phyloP scores from a whole-genome alignment of 2,329 filamentous ascomycete species.

The Fusarium algeriense region DNA sequence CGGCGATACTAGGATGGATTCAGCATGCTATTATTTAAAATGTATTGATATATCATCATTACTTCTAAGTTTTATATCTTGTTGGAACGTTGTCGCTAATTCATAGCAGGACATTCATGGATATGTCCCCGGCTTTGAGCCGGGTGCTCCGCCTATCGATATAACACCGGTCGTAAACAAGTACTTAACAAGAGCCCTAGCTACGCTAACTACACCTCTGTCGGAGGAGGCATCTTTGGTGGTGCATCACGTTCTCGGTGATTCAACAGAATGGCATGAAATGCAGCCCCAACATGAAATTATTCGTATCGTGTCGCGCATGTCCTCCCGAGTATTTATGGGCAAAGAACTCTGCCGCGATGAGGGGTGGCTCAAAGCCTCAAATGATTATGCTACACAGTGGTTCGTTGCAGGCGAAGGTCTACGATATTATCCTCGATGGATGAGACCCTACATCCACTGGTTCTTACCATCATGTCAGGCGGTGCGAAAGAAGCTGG shows the following conservation, averaged over 20 bases:
- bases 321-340: conserved; percentile 54
- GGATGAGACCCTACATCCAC: conserved; percentile 60
- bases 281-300: background rate
- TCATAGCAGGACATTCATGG: background rate
- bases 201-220: background rate
- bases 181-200: background rate
- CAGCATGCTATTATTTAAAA: too few relatives aligned
- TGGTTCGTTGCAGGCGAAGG: conserved; percentile 46
- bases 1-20: too few relatives aligned
- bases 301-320: conserved; percentile 3
- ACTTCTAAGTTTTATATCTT: background rate
- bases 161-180: background rate
- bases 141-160: too few relatives aligned
- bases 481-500: conserved; percentile 50
- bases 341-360: conserved; percentile 57
- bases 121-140: background rate
- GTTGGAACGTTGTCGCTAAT: background rate
- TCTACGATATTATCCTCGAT: conserved; percentile 57
- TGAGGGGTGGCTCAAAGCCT: conserved; percentile 59
- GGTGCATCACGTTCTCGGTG: background rate
- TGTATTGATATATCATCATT: too few relatives aligned
- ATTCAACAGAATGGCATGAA: conserved; percentile 2
- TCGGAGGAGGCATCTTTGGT: background rate
- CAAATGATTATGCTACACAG: conserved; percentile 60
- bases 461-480: conserved; percentile 53